Evolutionary conservation across 495 filamentous ascomycete genomes (phyloP).

Genomic region (Neurospora cerealis): DNA sequence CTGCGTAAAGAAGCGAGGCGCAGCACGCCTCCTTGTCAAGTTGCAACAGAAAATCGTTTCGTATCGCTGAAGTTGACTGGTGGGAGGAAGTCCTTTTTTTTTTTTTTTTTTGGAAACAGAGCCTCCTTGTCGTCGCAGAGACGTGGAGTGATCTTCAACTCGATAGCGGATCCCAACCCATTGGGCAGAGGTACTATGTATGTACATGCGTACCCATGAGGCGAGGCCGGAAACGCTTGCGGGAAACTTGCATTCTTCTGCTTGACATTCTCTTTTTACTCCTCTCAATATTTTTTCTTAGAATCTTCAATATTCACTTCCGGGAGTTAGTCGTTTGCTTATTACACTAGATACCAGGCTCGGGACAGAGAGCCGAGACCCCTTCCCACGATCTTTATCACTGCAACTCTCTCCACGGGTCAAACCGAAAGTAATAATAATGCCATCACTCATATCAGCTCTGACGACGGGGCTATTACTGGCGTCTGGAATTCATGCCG

Average conservation of each 20-base stretch:
- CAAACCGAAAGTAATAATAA: slow-evolving; percentile 13
- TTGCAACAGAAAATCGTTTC: neutral
- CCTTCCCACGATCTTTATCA: neutral
- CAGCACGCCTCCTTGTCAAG: neutral
- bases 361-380: neutral
- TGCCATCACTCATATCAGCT: slow-evolving; percentile 15
- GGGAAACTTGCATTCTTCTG: neutral
- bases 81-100: neutral
- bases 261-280: neutral
- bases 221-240: neutral
- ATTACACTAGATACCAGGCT: neutral
- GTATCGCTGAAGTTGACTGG: neutral
- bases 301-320: neutral
- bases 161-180: neutral
- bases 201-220: neutral
- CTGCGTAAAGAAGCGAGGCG: neutral
- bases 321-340: neutral
- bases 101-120: neutral
- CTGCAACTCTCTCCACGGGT: neutral
- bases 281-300: neutral
- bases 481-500: slow-evolving; percentile 11
- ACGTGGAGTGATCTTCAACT: neutral
- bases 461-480: slow-evolving; percentile 14
- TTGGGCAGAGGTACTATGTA: neutral
- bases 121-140: neutral